Conservation (phyloP, 805 yeast genomes). For the Lachancea fermentati region DNA sequence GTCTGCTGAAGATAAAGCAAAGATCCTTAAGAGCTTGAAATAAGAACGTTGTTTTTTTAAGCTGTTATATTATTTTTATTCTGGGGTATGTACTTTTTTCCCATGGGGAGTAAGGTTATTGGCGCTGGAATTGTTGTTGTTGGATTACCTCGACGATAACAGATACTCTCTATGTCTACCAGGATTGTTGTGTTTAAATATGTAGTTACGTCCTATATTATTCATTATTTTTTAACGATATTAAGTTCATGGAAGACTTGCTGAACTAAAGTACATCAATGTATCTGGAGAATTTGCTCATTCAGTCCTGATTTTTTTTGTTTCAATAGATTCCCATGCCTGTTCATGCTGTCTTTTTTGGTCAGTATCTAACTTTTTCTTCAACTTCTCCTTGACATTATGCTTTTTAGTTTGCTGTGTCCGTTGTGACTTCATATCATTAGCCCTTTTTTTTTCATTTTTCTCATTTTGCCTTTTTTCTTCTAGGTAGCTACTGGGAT, state of each 20-base stretch:
- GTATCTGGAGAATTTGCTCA: too few species aligned
- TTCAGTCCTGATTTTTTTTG: not conserved
- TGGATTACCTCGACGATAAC: not conserved
- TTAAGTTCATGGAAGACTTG: too few species aligned
- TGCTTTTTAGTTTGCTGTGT: conserved; percentile 8
- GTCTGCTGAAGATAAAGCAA: conserved; percentile 50
- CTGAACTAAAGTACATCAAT: not conserved
- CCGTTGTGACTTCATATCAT: conserved; percentile 12
- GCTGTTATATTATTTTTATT: not conserved
- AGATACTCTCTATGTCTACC: too few species aligned
- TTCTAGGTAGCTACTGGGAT: conserved; percentile 18
- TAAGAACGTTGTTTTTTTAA: conserved; percentile 9
- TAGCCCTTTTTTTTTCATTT: conserved; percentile 12
- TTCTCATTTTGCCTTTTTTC: conserved; percentile 17
- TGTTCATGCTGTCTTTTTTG: too few species aligned
- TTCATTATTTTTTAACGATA: not conserved
- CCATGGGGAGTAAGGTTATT: not conserved
- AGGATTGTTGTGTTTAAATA: conserved; percentile 1
- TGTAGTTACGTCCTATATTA: not conserved
- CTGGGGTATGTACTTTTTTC: not conserved
- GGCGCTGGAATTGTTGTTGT: not conserved
- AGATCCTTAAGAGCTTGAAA: conserved; percentile 31
- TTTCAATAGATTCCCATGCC: too few species aligned
- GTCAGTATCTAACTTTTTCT: too few species aligned
- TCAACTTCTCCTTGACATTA: not conserved